Percentiles rank a stretch among this genome's conserved stretches.
These are phyloP conservation scores for Dictyostelium firmibasis DNA, from an alignment of 78 protist genomes.

Conservation along the genomic window DNA sequence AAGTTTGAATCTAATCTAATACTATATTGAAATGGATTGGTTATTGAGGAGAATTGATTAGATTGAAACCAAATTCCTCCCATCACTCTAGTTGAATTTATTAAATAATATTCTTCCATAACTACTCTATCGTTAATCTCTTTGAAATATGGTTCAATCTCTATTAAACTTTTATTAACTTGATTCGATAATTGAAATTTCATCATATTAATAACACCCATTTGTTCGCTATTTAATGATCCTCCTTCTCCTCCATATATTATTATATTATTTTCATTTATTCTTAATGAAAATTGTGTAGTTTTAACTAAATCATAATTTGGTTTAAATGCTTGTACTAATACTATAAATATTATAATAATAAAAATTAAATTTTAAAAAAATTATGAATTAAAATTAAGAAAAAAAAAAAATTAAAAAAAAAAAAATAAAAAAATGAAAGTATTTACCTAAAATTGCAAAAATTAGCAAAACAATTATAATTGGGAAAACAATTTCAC, in stretches of 20 bases:
- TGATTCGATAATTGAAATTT: neutral
- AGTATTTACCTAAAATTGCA: constrained; percentile 48
- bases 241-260: constrained; percentile 17
- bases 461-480: constrained; percentile 5
- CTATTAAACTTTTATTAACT: neutral
- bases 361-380: neutral
- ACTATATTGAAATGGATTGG: neutral
- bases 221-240: constrained; percentile 9
- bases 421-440: neutral
- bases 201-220: neutral
- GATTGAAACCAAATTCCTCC: constrained; percentile 48
- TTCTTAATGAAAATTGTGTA: neutral
- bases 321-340: constrained; percentile 33
- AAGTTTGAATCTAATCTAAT: constrained; percentile 41
- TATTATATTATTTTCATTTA: neutral
- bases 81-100: constrained; percentile 5
- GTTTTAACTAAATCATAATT: neutral
- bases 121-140: neutral
- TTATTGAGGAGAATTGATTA: neutral
- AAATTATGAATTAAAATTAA: neutral
- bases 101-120: constrained; percentile 31
- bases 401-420: neutral
- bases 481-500: constrained; percentile 47
- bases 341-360: neutral
- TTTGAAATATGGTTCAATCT: neutral